Conservation (phyloP, 225 moss, liverwort and hornwort genomes). For the Pseudoscleropodium purum region DNA sequence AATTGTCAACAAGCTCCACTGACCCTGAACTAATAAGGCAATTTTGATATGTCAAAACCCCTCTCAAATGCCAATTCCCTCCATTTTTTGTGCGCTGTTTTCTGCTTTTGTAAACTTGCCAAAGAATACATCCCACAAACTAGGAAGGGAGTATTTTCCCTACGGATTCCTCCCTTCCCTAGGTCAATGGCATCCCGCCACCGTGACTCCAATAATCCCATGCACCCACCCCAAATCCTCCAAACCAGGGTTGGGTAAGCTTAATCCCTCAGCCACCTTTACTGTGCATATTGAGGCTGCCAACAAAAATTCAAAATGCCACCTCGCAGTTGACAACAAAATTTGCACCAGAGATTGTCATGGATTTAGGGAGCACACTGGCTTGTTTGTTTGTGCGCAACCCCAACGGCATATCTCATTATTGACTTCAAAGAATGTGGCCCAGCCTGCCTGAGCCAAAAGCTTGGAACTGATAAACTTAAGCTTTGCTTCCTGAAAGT, state of each 20-base stretch:
- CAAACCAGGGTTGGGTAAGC: neutral
- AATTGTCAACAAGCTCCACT: neutral
- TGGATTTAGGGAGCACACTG: neutral
- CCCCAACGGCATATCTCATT: neutral
- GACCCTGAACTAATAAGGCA: neutral
- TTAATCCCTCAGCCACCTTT: no score
- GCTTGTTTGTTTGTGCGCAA: neutral
- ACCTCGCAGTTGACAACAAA: neutral
- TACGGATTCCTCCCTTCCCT: accelerated
- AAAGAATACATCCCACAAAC: neutral
- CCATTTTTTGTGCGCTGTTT: neutral
- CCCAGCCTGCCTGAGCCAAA: neutral
- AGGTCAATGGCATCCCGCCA: neutral
- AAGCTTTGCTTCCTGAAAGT: neutral
- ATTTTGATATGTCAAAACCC: neutral
- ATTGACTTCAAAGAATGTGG: neutral
- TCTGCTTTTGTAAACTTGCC: no score
- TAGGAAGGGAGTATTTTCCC: neutral
- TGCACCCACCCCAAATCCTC: no score
- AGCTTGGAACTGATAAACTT: no score
- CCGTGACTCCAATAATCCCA: neutral
- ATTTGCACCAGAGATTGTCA: neutral
- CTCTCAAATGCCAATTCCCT: neutral
- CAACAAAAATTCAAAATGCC: neutral
- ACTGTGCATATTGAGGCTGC: neutral